phyloP scores from a whole-genome alignment of 2,329 filamentous ascomycete species.

The Ophiostoma novo-ulmi region DNA sequence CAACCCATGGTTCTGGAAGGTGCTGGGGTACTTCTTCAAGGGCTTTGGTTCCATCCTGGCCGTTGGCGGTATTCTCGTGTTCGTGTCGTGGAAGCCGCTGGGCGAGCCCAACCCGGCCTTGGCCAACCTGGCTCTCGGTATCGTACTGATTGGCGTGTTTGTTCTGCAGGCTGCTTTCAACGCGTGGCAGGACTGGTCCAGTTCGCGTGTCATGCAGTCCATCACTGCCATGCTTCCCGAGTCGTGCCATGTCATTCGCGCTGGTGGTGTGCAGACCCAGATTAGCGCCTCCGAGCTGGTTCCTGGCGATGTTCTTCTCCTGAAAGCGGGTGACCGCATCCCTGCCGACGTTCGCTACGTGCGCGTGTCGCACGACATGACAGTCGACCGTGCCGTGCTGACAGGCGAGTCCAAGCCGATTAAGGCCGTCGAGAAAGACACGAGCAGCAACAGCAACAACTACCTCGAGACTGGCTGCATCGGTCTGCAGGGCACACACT shows the following conservation, averaged over 20 bases:
- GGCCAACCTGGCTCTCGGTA: slow-evolving; percentile 67
- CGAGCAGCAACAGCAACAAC: slow-evolving; percentile 57
- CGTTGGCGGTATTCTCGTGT: slow-evolving; percentile 64
- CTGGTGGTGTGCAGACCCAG: slow-evolving; percentile 57
- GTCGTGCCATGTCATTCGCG: slow-evolving; percentile 60
- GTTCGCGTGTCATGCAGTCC: slow-evolving; percentile 69
- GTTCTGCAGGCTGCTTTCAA: slow-evolving; percentile 65
- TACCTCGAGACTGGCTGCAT: slow-evolving; percentile 74
- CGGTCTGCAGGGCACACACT: slow-evolving; percentile 72
- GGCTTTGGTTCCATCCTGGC: slow-evolving; percentile 70
- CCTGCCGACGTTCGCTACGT: slow-evolving; percentile 69
- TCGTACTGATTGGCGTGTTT: slow-evolving; percentile 67
- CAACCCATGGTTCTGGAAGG: neutral
- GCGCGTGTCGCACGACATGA: slow-evolving; percentile 49
- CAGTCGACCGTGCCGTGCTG: slow-evolving; percentile 67
- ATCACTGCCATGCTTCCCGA: slow-evolving; percentile 79
- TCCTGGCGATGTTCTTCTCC: slow-evolving; percentile 62
- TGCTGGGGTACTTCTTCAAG: slow-evolving; percentile 68
- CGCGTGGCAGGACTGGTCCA: slow-evolving; percentile 70
- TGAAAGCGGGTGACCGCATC: slow-evolving; percentile 68
- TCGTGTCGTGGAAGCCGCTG: slow-evolving; percentile 70
- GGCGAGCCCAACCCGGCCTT: slow-evolving; percentile 64
- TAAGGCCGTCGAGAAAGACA: slow-evolving; percentile 54
- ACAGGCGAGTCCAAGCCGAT: slow-evolving; percentile 56
- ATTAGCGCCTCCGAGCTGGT: slow-evolving; percentile 54